Evolutionary conservation across 352 stramenopile genomes (phyloP).

Genomic region (Phytophthora lateralis): DNA sequence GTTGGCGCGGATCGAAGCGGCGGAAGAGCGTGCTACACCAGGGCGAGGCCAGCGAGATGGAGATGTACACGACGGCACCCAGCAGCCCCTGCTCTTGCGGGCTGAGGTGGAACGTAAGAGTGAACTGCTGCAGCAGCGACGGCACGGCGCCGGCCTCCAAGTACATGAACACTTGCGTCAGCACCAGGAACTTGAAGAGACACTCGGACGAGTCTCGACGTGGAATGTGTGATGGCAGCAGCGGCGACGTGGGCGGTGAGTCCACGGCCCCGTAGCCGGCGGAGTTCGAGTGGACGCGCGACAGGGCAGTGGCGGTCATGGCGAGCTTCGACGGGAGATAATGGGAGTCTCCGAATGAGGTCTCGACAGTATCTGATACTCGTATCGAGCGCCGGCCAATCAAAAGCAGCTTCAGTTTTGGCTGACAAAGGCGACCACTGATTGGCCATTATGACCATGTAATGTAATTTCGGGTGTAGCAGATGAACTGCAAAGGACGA

Average conservation of each 20-base stretch:
- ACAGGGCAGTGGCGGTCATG: conserved; percentile 27
- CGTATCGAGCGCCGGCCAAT: conserved; percentile 17
- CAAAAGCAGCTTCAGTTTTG: conserved; percentile 22
- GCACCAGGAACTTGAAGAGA: conserved; percentile 87
- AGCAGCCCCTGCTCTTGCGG: conserved; percentile 84
- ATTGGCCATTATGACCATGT: too few relatives aligned
- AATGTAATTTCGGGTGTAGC: background rate
- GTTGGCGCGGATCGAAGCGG: conserved; percentile 64
- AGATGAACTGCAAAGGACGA: too few relatives aligned
- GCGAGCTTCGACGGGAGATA: conserved; percentile 4
- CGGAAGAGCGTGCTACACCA: conserved; percentile 85
- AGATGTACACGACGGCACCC: conserved; percentile 84
- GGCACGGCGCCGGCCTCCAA: conserved; percentile 85
- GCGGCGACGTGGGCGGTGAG: conserved; percentile 19
- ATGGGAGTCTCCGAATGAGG: background rate
- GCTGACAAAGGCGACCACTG: background rate
- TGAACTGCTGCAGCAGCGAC: conserved; percentile 83
- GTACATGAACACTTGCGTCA: conserved; percentile 89
- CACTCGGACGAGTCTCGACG: conserved; percentile 46
- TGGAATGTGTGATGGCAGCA: conserved; percentile 13
- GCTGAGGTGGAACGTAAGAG: conserved; percentile 74
- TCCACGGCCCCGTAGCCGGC: conserved; percentile 34
- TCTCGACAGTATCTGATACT: conserved; percentile 19
- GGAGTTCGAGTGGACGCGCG: conserved; percentile 32
- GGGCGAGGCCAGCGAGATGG: conserved; percentile 78